Evolutionary conservation across 2,329 filamentous ascomycete species (phyloP).

Genomic region (Trichoderma harzianum): DNA sequence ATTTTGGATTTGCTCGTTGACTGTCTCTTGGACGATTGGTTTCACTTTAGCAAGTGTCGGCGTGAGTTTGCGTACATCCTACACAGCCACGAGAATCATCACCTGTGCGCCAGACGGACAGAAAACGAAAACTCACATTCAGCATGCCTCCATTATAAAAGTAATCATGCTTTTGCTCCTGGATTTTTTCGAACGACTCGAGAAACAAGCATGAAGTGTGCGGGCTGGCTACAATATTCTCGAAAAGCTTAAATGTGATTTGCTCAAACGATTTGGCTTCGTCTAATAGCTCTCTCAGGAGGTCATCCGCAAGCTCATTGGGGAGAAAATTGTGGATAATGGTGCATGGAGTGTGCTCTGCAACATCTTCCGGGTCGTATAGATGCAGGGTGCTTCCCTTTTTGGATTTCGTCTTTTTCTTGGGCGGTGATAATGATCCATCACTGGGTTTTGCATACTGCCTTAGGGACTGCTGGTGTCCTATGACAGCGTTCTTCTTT

Average conservation of each 20-base stretch:
- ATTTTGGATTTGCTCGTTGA: slow-evolving; percentile 72
- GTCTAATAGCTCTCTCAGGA: slow-evolving; percentile 71
- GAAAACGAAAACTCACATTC: slow-evolving; percentile 42
- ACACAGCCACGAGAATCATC: too few relatives aligned
- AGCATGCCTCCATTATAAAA: slow-evolving; percentile 77
- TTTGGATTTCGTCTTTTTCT: slow-evolving; percentile 58
- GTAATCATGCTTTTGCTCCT: slow-evolving; percentile 72
- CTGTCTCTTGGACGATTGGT: slow-evolving; percentile 65
- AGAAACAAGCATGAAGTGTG: slow-evolving; percentile 85
- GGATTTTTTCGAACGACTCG: slow-evolving; percentile 65
- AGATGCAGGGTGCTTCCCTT: slow-evolving; percentile 82
- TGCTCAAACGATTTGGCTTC: slow-evolving; percentile 70
- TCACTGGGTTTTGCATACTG: slow-evolving; percentile 39
- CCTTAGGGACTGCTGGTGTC: slow-evolving; percentile 62
- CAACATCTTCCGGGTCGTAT: slow-evolving; percentile 77
- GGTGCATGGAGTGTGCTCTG: slow-evolving; percentile 81
- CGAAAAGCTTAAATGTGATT: slow-evolving; percentile 80
- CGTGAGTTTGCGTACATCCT: slow-evolving; percentile 70
- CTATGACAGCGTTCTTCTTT: slow-evolving; percentile 41
- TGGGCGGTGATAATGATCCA: slow-evolving; percentile 26
- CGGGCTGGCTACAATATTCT: slow-evolving; percentile 78
- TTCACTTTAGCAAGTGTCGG: slow-evolving; percentile 71
- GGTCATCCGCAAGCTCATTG: slow-evolving; percentile 62
- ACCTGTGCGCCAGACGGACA: background rate
- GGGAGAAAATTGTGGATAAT: slow-evolving; percentile 91